Conservation (phyloP, 352 stramenopile species). For the Globisporangium cystogenes region DNA sequence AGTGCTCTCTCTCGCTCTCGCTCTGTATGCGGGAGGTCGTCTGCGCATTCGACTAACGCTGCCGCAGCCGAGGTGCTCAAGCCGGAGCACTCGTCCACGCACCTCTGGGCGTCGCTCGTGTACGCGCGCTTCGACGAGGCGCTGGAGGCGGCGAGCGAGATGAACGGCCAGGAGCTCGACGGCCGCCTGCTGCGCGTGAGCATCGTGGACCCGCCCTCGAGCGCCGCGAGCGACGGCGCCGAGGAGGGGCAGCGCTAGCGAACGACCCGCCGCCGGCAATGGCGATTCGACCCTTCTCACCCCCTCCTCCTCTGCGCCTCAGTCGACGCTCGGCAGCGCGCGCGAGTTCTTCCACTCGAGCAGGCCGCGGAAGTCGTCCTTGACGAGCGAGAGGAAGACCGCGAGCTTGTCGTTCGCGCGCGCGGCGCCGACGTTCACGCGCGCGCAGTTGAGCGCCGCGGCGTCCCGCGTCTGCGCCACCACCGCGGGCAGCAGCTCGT, state of each 20-base stretch:
- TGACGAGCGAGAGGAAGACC: constrained; percentile 56
- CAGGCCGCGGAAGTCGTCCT: constrained; percentile 58
- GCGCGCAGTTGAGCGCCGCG: constrained; percentile 51
- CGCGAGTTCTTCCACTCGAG: constrained; percentile 79
- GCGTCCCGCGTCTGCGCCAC: constrained; percentile 31
- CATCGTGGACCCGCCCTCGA: constrained; percentile 47
- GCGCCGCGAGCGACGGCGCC: constrained; percentile 8
- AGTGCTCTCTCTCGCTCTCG: too few relatives aligned
- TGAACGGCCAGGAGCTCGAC: constrained; percentile 82
- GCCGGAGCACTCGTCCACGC: constrained; percentile 49
- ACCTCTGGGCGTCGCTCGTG: constrained; percentile 57
- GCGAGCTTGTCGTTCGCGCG: constrained; percentile 67
- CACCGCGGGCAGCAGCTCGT: constrained; percentile 70
- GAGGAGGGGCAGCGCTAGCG: neutral
- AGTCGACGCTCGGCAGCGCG: constrained; percentile 44
- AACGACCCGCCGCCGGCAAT: neutral
- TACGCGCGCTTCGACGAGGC: constrained; percentile 71
- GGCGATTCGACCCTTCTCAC: neutral
- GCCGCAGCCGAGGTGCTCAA: constrained; percentile 37
- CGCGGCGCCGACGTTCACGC: constrained; percentile 62
- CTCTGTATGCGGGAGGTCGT: too few relatives aligned
- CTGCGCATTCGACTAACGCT: too few relatives aligned
- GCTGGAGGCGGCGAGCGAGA: constrained; percentile 59
- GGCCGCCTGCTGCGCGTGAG: constrained; percentile 70
- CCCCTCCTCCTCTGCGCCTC: constrained; percentile 36